A percentile compares a stretch with the other conserved stretches of the same genome.
These are phyloP conservation scores for Marchantia paleacea DNA, from an alignment of 225 moss, liverwort and hornwort genomes.

Conservation along the genomic window DNA sequence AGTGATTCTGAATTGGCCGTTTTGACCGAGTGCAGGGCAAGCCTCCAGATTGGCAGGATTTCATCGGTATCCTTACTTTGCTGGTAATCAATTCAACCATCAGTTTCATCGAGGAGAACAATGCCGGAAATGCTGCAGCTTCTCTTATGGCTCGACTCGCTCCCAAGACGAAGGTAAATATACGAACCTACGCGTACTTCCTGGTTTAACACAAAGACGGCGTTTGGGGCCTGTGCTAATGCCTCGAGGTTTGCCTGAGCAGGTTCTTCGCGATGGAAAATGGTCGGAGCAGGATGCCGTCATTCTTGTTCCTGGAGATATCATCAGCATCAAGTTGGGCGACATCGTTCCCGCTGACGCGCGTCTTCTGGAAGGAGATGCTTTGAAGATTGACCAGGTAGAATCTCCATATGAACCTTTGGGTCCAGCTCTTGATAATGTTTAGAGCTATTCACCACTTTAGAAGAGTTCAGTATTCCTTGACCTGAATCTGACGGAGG, in stretches of 20 bases:
- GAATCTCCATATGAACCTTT: too few relatives aligned
- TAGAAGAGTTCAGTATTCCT: too few relatives aligned
- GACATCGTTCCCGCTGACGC: slow-evolving; percentile 17
- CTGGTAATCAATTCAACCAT: slow-evolving; percentile 24
- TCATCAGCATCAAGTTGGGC: slow-evolving; percentile 20
- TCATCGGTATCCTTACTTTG: slow-evolving; percentile 3
- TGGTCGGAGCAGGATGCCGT: slow-evolving; percentile 21
- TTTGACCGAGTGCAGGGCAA: neutral
- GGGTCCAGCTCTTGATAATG: too few relatives aligned
- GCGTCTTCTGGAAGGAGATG: slow-evolving; percentile 20
- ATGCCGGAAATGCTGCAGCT: slow-evolving; percentile 25
- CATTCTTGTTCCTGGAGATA: slow-evolving; percentile 14
- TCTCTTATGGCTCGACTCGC: slow-evolving; percentile 20
- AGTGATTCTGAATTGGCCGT: too few relatives aligned
- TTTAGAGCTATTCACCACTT: too few relatives aligned
- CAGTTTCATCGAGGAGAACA: slow-evolving; percentile 25
- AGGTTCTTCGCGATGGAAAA: slow-evolving; percentile 10
- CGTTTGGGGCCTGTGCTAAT: too few relatives aligned
- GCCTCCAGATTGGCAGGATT: slow-evolving; percentile 22
- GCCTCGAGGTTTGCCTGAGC: too few relatives aligned
- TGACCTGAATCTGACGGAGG: too few relatives aligned
- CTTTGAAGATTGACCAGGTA: slow-evolving; percentile 23
- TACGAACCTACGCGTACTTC: too few relatives aligned
- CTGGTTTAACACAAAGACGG: too few relatives aligned
- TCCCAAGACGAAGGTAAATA: slow-evolving; percentile 10